Conservation (phyloP, 2,329 filamentous ascomycete species). For the Fusarium pseudonygamai region DNA sequence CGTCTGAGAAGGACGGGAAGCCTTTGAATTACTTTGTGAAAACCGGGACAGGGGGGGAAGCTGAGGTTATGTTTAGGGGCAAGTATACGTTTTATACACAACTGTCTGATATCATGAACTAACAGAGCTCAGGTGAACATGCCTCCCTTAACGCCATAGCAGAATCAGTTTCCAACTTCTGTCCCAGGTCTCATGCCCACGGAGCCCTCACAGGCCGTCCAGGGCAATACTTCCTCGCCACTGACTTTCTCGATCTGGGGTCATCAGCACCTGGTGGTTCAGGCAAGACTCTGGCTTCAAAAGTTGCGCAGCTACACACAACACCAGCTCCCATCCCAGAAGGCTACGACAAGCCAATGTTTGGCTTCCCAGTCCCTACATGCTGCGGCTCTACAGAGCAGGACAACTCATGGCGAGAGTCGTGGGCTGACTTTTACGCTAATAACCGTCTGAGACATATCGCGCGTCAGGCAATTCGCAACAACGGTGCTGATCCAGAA, state of each 20-base stretch:
- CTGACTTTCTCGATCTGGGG: conserved; percentile 80
- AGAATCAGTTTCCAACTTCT: conserved; percentile 74
- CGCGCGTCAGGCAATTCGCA: conserved; percentile 62
- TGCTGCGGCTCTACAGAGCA: conserved; percentile 89
- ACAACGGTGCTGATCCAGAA: conserved; percentile 72
- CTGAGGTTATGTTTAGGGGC: conserved; percentile 77
- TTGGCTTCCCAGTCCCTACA: conserved; percentile 85
- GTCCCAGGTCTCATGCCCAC: conserved; percentile 78
- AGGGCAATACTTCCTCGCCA: conserved; percentile 67
- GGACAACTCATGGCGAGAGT: conserved; percentile 75
- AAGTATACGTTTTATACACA: conserved; percentile 19
- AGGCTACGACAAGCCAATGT: conserved; percentile 68
- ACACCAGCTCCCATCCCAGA: conserved; percentile 74
- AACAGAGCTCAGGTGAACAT: conserved; percentile 72
- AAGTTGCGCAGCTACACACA: conserved; percentile 81
- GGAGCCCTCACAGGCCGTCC: conserved; percentile 67
- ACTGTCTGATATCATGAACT: conserved; percentile 1
- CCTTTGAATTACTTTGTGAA: conserved; percentile 76
- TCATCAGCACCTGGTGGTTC: conserved; percentile 54
- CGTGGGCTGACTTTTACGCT: conserved; percentile 89
- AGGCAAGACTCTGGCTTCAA: conserved; percentile 71
- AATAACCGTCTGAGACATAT: conserved; percentile 77
- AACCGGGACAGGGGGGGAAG: conserved; percentile 67
- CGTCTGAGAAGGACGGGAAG: conserved; percentile 57
- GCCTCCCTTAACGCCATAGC: conserved; percentile 86